Conservation (phyloP, 805 yeast genomes). For the Spathaspora girioi region DNA sequence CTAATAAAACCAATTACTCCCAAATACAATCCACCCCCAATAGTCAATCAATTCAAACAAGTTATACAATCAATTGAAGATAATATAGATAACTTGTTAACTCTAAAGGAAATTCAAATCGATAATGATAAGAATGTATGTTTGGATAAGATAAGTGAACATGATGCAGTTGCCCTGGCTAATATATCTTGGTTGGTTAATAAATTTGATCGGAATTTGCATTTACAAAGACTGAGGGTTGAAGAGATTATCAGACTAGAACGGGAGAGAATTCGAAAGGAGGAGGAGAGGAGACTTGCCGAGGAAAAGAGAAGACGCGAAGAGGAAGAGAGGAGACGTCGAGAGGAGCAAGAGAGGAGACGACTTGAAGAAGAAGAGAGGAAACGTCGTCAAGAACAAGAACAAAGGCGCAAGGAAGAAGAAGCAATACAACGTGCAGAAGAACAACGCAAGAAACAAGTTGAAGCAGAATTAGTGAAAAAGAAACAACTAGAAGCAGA, state of each 20-base stretch:
- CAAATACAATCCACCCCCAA: constrained; percentile 19
- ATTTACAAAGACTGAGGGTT: constrained; percentile 15
- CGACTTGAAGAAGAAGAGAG: constrained; percentile 16
- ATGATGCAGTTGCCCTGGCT: not conserved
- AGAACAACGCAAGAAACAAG: constrained; percentile 10
- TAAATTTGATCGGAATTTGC: constrained; percentile 6
- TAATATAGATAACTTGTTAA: not conserved
- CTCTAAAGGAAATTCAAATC: not conserved
- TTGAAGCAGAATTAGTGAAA: constrained; percentile 6
- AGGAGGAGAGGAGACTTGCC: constrained; percentile 16
- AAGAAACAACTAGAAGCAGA: constrained; percentile 11
- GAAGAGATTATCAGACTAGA: constrained; percentile 14
- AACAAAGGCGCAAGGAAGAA: constrained; percentile 18
- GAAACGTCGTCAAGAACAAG: constrained; percentile 18
- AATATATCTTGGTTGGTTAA: constrained; percentile 1
- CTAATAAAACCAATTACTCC: constrained; percentile 8
- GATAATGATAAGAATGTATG: not conserved
- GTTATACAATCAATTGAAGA: constrained; percentile 7
- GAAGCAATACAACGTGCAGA: constrained; percentile 7
- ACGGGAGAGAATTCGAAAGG: constrained; percentile 17
- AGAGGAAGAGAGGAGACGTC: constrained; percentile 19
- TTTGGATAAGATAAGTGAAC: not conserved
- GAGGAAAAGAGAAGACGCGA: constrained; percentile 17
- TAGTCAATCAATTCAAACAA: constrained; percentile 18
- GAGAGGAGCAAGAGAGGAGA: constrained; percentile 8